Conservation (phyloP, 2,329 filamentous ascomycete genomes). For the Aspergillus sp. region DNA sequence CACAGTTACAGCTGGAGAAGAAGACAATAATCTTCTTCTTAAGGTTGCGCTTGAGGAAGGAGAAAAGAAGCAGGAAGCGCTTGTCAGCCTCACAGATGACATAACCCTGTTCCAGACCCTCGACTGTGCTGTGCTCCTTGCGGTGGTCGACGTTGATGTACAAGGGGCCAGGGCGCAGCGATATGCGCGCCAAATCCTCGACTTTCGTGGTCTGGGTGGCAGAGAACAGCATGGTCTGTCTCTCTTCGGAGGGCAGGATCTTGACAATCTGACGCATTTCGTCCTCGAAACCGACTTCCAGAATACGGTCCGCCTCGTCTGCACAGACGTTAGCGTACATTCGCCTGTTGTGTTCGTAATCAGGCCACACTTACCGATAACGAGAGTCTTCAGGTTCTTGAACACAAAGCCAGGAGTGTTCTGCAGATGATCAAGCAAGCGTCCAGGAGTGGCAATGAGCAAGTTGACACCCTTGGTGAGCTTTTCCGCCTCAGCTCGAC, state of each 20-base stretch:
- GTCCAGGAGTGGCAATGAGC: constrained; percentile 88
- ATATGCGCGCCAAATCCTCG: constrained; percentile 93
- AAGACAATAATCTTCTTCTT: constrained; percentile 99
- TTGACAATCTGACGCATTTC: constrained; percentile 97
- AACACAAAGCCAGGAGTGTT: constrained; percentile 87
- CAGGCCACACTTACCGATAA: constrained; percentile 57
- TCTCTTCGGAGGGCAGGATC: constrained; percentile 80
- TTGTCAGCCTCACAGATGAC: constrained; percentile 91
- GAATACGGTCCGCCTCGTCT: constrained; percentile 92
- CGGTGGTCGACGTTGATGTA: constrained; percentile 96
- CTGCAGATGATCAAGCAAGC: constrained; percentile 89
- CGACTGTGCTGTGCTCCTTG: constrained; percentile 87
- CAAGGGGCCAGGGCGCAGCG: constrained; percentile 81
- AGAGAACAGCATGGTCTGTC: constrained; percentile 98
- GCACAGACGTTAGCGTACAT: constrained; percentile 5
- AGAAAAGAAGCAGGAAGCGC: constrained; percentile 90
- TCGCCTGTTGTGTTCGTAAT: neutral
- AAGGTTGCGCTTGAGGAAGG: constrained; percentile 85
- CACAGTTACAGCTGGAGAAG: constrained; percentile 87
- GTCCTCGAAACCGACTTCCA: constrained; percentile 97
- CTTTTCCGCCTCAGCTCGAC: constrained; percentile 89
- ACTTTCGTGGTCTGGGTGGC: constrained; percentile 98
- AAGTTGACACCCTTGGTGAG: constrained; percentile 92
- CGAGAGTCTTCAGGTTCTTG: constrained; percentile 87
- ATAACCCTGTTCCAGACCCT: constrained; percentile 93